Conservation (phyloP, 805 yeast species). For the Ogataea methanolica region DNA sequence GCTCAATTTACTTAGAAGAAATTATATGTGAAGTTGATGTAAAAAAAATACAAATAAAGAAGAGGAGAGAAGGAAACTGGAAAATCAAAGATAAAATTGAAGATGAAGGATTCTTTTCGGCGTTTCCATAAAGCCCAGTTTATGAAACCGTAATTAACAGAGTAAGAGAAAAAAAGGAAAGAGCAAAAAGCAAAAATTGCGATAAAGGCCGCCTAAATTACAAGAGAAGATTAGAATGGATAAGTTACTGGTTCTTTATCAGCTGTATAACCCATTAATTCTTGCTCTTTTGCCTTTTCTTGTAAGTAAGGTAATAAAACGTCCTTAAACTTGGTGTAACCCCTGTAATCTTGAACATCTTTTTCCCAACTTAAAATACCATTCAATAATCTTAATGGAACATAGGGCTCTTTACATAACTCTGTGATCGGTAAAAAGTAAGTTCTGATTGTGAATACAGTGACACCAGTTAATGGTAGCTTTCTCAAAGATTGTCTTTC, state of each 20-base stretch:
- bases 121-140: no score
- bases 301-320: constrained; percentile 52
- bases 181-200: neutral
- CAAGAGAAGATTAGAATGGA: constrained; percentile 33
- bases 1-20: no score
- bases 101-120: no score
- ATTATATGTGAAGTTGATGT: no score
- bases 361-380: constrained; percentile 57
- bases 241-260: constrained; percentile 38
- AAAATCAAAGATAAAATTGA: no score
- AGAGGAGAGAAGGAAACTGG: no score
- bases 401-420: constrained; percentile 53
- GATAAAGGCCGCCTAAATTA: neutral
- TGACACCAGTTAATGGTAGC: constrained; percentile 55
- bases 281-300: constrained; percentile 44
- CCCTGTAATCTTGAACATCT: constrained; percentile 59
- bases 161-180: no score
- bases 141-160: no score
- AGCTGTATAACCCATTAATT: constrained; percentile 34
- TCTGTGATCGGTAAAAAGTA: constrained; percentile 54
- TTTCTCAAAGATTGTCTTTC: constrained; percentile 63
- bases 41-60: no score
- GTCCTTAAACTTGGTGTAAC: constrained; percentile 49
- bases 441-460: constrained; percentile 58
- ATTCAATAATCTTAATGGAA: constrained; percentile 55